Evolutionary conservation across 2,329 filamentous ascomycete species (phyloP), one percentile per base, ranked within the genome.

Genomic region (Aspergillus ibericus): DNA sequence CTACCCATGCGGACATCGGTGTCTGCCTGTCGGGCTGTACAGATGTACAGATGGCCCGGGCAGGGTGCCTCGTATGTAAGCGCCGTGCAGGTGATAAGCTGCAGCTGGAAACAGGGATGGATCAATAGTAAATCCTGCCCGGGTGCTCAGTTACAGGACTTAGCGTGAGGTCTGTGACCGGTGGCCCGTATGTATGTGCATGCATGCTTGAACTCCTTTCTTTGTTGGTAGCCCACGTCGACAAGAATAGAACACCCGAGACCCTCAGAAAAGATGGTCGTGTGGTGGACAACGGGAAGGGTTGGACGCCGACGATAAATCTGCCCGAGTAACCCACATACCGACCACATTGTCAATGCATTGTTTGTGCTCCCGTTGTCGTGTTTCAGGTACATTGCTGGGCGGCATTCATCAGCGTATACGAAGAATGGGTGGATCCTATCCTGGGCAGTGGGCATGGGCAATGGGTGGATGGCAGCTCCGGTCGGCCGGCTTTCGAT

Each of bases 301-400:
- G 29, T 25, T 25, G 22, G 22, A 25, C 22, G 22, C 3, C 22
- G 22, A 25, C 22, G 29, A 32, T 16, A 35, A 35, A 22, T 57
- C 29, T 35, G 15, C 38, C 16, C 18, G 42, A 48, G 29, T 36
- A 48, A 35, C 32, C 44, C 46, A 50, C 54, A 53, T 52, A 50
- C 48, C 47, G 35, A 56, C 54, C 32, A 35, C 35, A 53, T 52
- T 27, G 50, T 20, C 46, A 44, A 42, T 56, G 47, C 34, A 44
- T 49, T 54, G 50, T 49, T 50, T 48, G 32, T 46, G 22, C 55
- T 46, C 47, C 55, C 40, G 48, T 36, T 50, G 40, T 57, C 49
- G 49, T 57, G 55, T 53, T 53, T 57, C 36, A 57, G 40, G 40
- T 57, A 57, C 55, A 57, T 57, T 57, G 55, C 49, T 53, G 18